Base-by-base conservation (phyloP, 1,139 yeast genomes). In the Meyerozyma carpophila region DNA sequence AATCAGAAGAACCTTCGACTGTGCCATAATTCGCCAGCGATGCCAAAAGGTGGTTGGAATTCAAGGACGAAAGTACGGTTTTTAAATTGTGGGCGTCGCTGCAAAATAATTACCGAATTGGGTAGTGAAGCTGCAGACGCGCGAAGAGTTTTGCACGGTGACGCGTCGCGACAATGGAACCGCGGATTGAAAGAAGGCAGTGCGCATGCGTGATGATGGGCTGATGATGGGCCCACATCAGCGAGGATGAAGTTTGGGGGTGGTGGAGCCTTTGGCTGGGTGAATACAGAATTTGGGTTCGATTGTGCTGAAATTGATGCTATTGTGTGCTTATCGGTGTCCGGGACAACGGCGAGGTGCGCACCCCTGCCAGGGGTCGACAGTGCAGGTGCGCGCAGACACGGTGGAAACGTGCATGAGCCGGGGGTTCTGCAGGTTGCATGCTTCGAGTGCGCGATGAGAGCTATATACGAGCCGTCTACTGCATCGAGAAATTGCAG, bases 1-100 rank as follows among this genome's bases (percentile, higher is more conserved):
- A 46, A 79, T 67, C 53, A 81, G 78, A 46, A 91, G 77, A 3
- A 96, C 96, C 58, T 72, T 77, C 55, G 60, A 61, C 55, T 73
- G 77, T 36, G 75, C 70, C 77, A 72, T 72, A 27, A 14, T 45
- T 4, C 9, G n/a, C 21, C 16, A n/a, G 18, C 20, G 20, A 32
- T 32, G 21, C 3, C 37, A 18, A 34, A 18, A 20, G 37, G 18
- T 5, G n/a, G 10, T 7, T 7, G 16, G 8, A 29, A 13, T n/a
- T 13, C 6, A 2, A 14, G 20, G 34, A 31, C 16, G 34, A 31
- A 31, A 14, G n/a, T 11, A 13, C 7, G 10, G 34, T 11, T 34
- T 32, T 34, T 34, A 34, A 34, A 34, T 21, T 11, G 26, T 14
- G 25, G 37, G 16, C 16, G 26, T 20, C 26, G 37, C 37, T 34